A percentile compares a stretch with the other conserved stretches of the same genome.
These are phyloP conservation scores for Botryotinia calthae DNA, from an alignment of 2,329 filamentous ascomycete species.

Conservation along the genomic window DNA sequence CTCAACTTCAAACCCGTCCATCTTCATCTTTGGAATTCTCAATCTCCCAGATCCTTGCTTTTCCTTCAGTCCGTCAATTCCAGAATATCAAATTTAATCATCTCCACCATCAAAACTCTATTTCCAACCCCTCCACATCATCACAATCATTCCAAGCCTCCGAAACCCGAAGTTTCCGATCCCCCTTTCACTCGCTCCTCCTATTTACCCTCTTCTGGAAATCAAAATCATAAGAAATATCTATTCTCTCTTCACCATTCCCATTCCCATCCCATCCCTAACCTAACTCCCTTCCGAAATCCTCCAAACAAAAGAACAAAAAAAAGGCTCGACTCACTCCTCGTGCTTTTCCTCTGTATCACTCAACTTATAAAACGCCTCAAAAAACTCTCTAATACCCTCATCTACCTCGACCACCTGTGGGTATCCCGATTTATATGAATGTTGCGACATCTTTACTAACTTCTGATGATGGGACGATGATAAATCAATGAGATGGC, in stretches of 20 bases:
- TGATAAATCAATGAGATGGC: background rate
- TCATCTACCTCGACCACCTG: slow-evolving; percentile 44
- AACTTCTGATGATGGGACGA: background rate
- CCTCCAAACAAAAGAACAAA: no score
- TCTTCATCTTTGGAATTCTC: background rate
- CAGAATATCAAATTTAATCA: background rate
- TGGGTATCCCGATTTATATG: background rate
- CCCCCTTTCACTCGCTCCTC: background rate
- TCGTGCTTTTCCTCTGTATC: slow-evolving; percentile 41
- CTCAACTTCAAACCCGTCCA: background rate
- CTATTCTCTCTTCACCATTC: background rate
- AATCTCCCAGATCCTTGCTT: background rate
- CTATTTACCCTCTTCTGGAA: background rate
- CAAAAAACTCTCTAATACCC: slow-evolving; percentile 64
- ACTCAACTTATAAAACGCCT: slow-evolving; percentile 63
- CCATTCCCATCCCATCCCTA: background rate
- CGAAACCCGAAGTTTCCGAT: background rate
- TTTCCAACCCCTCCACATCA: background rate
- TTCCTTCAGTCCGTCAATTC: background rate
- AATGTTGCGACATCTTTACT: background rate
- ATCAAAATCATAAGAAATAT: background rate
- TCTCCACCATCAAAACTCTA: background rate
- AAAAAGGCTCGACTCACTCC: slow-evolving; percentile 46
- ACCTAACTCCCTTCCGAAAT: background rate
- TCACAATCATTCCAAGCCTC: background rate